These are phyloP conservation scores for Monilinia fructigena DNA, from an alignment of 2,329 filamentous ascomycete species.

Conservation along the genomic window DNA sequence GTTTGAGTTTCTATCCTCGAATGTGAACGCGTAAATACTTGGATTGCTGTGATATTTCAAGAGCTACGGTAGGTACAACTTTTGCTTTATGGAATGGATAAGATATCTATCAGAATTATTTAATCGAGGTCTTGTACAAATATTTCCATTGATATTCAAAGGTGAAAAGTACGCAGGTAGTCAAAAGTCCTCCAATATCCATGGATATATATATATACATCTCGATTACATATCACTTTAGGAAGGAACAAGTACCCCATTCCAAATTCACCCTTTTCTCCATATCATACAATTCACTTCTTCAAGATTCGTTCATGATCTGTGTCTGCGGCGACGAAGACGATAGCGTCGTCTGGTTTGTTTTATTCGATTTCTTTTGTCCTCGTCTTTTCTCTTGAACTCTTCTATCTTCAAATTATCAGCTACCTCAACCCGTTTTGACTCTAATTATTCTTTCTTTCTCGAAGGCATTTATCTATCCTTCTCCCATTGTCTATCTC, in stretches of 20 bases:
- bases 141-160: neutral
- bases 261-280: neutral
- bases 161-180: conserved; percentile 1
- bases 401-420: neutral
- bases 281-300: neutral
- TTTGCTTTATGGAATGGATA: neutral
- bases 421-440: neutral
- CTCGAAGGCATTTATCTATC: neutral
- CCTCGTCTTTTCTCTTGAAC: conserved; percentile 6
- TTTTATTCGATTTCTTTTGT: conserved; percentile 3
- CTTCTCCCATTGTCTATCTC: neutral
- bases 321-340: conserved; percentile 6
- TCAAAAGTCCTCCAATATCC: neutral
- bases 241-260: neutral
- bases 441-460: neutral
- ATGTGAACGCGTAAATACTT: neutral
- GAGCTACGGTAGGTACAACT: neutral
- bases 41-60: neutral
- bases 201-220: neutral
- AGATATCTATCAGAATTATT: neutral
- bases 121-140: neutral
- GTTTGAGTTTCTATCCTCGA: neutral
- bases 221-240: conserved; percentile 1
- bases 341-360: conserved; percentile 1
- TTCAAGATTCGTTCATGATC: neutral